Conservation (phyloP, 129 eudicot genomes). For the Gnaphalium uliginosum region DNA sequence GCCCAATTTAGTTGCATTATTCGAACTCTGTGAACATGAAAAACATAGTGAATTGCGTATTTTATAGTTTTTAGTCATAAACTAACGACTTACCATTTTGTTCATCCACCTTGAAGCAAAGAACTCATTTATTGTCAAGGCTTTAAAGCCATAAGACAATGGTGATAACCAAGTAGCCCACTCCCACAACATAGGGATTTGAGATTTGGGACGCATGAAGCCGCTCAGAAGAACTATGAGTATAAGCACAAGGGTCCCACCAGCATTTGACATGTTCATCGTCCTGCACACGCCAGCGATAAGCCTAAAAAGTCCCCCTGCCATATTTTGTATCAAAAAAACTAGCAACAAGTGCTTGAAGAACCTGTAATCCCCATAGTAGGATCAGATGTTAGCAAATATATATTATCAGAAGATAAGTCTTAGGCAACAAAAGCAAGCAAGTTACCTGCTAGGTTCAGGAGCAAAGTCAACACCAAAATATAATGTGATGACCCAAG, state of each 20-base stretch:
- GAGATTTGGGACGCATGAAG: slow-evolving; percentile 68
- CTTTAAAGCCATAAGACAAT: slow-evolving; percentile 44
- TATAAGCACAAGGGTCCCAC: slow-evolving; percentile 61
- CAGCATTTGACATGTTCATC: slow-evolving; percentile 70
- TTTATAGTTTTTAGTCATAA: background rate
- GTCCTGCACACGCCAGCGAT: slow-evolving; percentile 70
- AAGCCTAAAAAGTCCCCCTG: slow-evolving; percentile 65
- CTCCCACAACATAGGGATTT: slow-evolving; percentile 39
- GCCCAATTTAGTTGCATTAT: slow-evolving; percentile 43
- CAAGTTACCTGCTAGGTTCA: slow-evolving; percentile 73
- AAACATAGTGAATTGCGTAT: background rate
- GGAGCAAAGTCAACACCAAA: slow-evolving; percentile 82
- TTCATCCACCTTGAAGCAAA: slow-evolving; percentile 54
- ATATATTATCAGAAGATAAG: background rate
- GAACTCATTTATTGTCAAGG: slow-evolving; percentile 50
- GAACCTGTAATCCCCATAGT: slow-evolving; percentile 48
- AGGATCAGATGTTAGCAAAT: background rate
- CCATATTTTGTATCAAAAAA: slow-evolving; percentile 72
- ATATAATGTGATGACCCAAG: slow-evolving; percentile 55
- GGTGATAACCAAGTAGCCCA: slow-evolving; percentile 63
- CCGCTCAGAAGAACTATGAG: slow-evolving; percentile 75
- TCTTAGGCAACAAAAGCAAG: background rate
- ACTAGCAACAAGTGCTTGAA: slow-evolving; percentile 67
- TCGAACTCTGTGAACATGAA: slow-evolving; percentile 36
- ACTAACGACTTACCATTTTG: slow-evolving; percentile 35